Base-by-base conservation (phyloP, 116 monocot genomes). In the Cymodocea nodosa region DNA sequence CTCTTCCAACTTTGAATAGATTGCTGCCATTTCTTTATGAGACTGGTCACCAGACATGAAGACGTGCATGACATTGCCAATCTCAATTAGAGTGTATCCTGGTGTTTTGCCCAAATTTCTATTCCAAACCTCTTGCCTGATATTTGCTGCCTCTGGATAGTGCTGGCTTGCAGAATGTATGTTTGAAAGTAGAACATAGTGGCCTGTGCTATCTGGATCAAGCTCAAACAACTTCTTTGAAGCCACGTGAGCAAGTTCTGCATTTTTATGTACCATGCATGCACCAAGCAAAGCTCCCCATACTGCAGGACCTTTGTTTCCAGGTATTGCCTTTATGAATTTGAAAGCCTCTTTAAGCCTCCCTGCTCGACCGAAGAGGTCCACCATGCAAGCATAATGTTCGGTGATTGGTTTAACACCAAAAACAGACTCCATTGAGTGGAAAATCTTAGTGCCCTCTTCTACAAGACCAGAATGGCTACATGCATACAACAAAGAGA, bases 211-310 rank as follows among this genome's bases (percentile, higher is more conserved):
- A n/a, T 76, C 76, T 8, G 85, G 65, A 5, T 82, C 79, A 10
- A 85, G 61, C 30, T 72, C 68, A 36, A 85, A 81, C 35, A 79
- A 49, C 68, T 69, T 73, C 23, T 74, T 51, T 11, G 79, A 76
- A 20, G 77, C 85, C 20, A 77, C 22, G 6, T 57, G 44, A 23
- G 82, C 85, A 14, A 85, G 64, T 5, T 54, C 24, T 0, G 37
- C 58, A 56, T 82, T 59, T 65, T 79, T 82, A 65, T 82, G 81
- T 6, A 72, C 71, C 79, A 74, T 82, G 71, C 85, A 82, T 23
- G 82, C 85, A 35, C 81, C 76, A 23, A 85, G 71, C 50, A 85
- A 52, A 5, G 85, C 82, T 22, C 81, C 85, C 82, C 76, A 82
- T 17, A 79, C 82, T 10, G 79, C 85, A 49, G 76, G 52, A 25